These are phyloP conservation scores for Amanita pallidorosea DNA, from an alignment of 768 basidiomycete species.

Conservation along the genomic window DNA sequence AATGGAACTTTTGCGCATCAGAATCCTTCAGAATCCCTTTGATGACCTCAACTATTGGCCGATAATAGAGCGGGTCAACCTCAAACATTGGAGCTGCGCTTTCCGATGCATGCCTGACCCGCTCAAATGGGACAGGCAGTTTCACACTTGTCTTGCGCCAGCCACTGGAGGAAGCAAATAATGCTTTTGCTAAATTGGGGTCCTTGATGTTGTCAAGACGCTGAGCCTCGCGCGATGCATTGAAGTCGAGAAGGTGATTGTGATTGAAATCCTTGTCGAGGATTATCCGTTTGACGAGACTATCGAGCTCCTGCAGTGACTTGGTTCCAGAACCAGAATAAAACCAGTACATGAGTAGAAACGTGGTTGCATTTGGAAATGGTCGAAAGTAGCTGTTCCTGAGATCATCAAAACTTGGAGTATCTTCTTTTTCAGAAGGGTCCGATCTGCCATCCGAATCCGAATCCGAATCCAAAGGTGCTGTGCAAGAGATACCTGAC, in stretches of 20 bases:
- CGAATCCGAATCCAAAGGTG: too few species aligned
- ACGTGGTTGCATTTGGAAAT: neutral
- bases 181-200: neutral
- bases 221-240: neutral
- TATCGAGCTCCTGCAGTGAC: neutral
- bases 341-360: neutral
- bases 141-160: slow-evolving; percentile 14
- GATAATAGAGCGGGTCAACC: slow-evolving; percentile 17
- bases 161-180: slow-evolving; percentile 7
- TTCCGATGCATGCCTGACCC: slow-evolving; percentile 11
- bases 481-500: neutral
- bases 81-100: slow-evolving; percentile 12
- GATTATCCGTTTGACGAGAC: neutral
- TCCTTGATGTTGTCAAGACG: neutral
- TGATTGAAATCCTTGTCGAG: neutral
- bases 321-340: neutral
- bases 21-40: slow-evolving; percentile 11
- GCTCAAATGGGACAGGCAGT: slow-evolving; percentile 12
- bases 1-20: neutral
- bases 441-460: too few species aligned
- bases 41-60: slow-evolving; percentile 15
- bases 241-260: neutral
- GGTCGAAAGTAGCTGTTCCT: neutral
- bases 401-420: neutral
- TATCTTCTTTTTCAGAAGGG: too few species aligned